Conservation (phyloP, 176 grass and related monocot genomes). For the Ampelocalamus luodianensis region DNA sequence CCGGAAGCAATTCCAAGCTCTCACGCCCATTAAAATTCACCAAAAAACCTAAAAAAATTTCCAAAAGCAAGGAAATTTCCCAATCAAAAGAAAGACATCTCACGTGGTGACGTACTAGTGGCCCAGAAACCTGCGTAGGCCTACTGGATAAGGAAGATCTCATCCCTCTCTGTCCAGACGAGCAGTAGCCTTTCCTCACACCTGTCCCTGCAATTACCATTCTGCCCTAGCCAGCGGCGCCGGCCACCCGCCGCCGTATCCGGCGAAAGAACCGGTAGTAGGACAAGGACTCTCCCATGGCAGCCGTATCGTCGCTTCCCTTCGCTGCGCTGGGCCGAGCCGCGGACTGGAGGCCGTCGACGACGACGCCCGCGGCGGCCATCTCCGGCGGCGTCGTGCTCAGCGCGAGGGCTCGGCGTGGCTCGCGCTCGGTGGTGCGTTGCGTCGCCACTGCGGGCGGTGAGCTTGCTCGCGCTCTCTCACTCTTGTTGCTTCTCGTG, state of each 20-base stretch:
- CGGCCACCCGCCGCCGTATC: conserved; percentile 39
- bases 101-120: conserved; percentile 48
- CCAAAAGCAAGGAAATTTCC: conserved; percentile 15
- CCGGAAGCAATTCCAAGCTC: conserved; percentile 51
- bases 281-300: conserved; percentile 46
- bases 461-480: conserved; percentile 52
- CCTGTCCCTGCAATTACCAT: conserved; percentile 39
- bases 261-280: not conserved
- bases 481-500: not conserved
- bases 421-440: conserved; percentile 72
- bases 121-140: conserved; percentile 23
- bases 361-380: conserved; percentile 11
- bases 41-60: not conserved
- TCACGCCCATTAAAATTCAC: conserved; percentile 18
- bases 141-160: conserved; percentile 62
- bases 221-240: conserved; percentile 50
- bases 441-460: conserved; percentile 67
- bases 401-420: conserved; percentile 40
- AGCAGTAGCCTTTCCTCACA: conserved; percentile 57
- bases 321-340: conserved; percentile 64
- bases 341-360: conserved; percentile 55
- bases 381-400: conserved; percentile 48
- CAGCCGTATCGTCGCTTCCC: conserved; percentile 69
- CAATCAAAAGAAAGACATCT: conserved; percentile 19
- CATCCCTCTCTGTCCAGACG: conserved; percentile 33